phyloP scores from a whole-genome alignment of 768 basidiomycete genomes.

The Agaricus sinodeliciosus region DNA sequence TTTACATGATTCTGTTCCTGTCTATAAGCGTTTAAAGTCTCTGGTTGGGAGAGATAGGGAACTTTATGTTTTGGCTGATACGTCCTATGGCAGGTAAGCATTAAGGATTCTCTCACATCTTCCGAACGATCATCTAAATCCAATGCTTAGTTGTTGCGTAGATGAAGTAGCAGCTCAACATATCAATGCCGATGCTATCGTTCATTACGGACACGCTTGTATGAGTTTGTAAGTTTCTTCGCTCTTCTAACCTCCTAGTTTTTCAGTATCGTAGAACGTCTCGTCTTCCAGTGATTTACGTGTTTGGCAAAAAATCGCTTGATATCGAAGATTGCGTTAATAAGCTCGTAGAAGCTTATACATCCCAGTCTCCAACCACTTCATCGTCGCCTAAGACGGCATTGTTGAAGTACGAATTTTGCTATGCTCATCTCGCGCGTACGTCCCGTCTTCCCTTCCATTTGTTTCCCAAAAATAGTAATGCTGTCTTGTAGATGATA shows the following conservation, averaged over 20 bases:
- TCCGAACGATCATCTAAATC: background rate
- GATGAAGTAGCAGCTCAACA: slow-evolving; percentile 96
- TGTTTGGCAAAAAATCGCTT: slow-evolving; percentile 74
- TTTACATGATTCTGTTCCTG: slow-evolving; percentile 76
- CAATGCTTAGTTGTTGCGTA: slow-evolving; percentile 74
- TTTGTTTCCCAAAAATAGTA: background rate
- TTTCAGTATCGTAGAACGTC: slow-evolving; percentile 52
- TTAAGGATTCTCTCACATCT: slow-evolving; percentile 2
- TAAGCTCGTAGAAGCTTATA: slow-evolving; percentile 30
- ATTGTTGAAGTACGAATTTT: slow-evolving; percentile 71
- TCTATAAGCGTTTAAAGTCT: slow-evolving; percentile 62
- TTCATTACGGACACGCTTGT: slow-evolving; percentile 97
- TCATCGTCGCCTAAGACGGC: slow-evolving; percentile 18
- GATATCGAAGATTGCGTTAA: slow-evolving; percentile 47
- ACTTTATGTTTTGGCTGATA: slow-evolving; percentile 92
- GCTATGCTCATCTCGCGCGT: slow-evolving; percentile 67
- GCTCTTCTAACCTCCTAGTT: background rate
- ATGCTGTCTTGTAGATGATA: slow-evolving; percentile 22
- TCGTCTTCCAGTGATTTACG: slow-evolving; percentile 82
- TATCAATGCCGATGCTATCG: slow-evolving; percentile 82
- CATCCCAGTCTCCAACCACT: slow-evolving; percentile 9
- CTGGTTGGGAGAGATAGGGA: slow-evolving; percentile 42
- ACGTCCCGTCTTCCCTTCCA: slow-evolving; percentile 5
- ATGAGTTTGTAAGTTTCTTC: slow-evolving; percentile 68
- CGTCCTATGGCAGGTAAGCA: slow-evolving; percentile 89